Percentiles rank a stretch among this genome's conserved stretches.
These are phyloP conservation scores for Teratosphaeria nubilosa DNA, from an alignment of 2,329 filamentous ascomycete species.

Conservation along the genomic window DNA sequence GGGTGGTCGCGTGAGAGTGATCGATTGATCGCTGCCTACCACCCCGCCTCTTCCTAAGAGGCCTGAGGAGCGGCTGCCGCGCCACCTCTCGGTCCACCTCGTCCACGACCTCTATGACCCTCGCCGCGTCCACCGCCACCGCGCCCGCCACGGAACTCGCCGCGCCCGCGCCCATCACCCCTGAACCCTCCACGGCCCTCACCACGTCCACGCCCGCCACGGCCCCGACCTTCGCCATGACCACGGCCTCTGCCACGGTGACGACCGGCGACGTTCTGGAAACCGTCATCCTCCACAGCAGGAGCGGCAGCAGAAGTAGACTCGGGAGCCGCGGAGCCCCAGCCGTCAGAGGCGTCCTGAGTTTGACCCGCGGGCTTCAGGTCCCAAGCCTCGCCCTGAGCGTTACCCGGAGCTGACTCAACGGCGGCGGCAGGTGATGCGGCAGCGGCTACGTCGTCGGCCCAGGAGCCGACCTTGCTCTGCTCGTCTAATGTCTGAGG, in stretches of 20 bases:
- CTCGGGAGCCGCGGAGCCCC: slow-evolving; percentile 3
- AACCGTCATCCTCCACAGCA: slow-evolving; percentile 49
- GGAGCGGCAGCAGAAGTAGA: slow-evolving; percentile 1
- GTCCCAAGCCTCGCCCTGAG: slow-evolving; percentile 23
- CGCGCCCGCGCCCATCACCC: slow-evolving; percentile 14
- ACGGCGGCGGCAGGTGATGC: slow-evolving; percentile 8
- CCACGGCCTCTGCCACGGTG: slow-evolving; percentile 14
- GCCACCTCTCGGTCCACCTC: slow-evolving; percentile 1
- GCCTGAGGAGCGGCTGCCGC: not conserved
- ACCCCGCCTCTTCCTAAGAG: not conserved
- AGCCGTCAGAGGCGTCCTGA: not conserved
- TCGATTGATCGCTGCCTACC: not conserved
- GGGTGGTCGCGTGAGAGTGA: not conserved
- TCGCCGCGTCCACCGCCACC: slow-evolving; percentile 13
- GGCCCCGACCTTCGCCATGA: slow-evolving; percentile 28
- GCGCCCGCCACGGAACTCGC: slow-evolving; percentile 13
- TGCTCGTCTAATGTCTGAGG: slow-evolving; percentile 30
- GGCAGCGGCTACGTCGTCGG: slow-evolving; percentile 51
- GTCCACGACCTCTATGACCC: slow-evolving; percentile 10
- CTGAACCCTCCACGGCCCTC: slow-evolving; percentile 18
- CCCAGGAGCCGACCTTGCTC: slow-evolving; percentile 60
- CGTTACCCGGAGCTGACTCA: slow-evolving; percentile 16
- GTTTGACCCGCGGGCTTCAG: slow-evolving; percentile 35
- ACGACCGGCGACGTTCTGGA: slow-evolving; percentile 51
- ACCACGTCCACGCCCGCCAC: slow-evolving; percentile 36